phyloP scores from a whole-genome alignment of 352 stramenopile species.

The Globisporangium takayamanum region DNA sequence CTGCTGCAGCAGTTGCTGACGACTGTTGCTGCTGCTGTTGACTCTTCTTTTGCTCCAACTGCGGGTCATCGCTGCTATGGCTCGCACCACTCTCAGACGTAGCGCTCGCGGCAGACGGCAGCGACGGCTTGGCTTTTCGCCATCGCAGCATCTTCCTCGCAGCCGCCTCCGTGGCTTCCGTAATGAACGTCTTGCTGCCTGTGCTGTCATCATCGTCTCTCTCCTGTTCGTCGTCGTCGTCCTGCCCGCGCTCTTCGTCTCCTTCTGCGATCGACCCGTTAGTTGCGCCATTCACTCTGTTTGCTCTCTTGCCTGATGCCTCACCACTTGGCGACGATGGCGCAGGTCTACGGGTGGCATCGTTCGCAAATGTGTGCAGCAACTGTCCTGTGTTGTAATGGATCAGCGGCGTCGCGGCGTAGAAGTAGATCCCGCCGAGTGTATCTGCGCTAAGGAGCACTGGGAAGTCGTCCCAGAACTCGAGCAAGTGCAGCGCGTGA shows the following conservation, averaged over 20 bases:
- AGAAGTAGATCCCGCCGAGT: constrained; percentile 51
- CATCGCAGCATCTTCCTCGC: constrained; percentile 32
- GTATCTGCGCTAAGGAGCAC: constrained; percentile 47
- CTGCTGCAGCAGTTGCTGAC: constrained; percentile 4
- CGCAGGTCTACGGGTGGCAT: constrained; percentile 1
- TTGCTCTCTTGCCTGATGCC: neutral
- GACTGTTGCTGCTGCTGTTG: neutral
- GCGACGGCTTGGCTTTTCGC: constrained; percentile 2
- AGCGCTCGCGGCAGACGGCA: neutral
- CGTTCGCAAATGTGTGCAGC: constrained; percentile 53
- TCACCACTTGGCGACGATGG: neutral
- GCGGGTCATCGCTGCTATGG: neutral
- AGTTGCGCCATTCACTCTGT: neutral
- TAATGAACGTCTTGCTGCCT: constrained; percentile 19
- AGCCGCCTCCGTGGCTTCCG: constrained; percentile 24
- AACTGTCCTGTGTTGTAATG: constrained; percentile 39
- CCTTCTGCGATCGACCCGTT: neutral
- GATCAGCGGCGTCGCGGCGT: constrained; percentile 35
- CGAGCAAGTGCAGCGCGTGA: constrained; percentile 30
- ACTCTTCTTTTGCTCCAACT: neutral
- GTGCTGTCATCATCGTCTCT: neutral
- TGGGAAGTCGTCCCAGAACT: constrained; percentile 71
- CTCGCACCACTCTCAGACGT: neutral
- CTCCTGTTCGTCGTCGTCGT: constrained; percentile 8
- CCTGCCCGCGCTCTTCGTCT: constrained; percentile 5